These are phyloP conservation scores for Trypanosoma boissoni DNA, from an alignment of 208 protist species.

Conservation along the genomic window DNA sequence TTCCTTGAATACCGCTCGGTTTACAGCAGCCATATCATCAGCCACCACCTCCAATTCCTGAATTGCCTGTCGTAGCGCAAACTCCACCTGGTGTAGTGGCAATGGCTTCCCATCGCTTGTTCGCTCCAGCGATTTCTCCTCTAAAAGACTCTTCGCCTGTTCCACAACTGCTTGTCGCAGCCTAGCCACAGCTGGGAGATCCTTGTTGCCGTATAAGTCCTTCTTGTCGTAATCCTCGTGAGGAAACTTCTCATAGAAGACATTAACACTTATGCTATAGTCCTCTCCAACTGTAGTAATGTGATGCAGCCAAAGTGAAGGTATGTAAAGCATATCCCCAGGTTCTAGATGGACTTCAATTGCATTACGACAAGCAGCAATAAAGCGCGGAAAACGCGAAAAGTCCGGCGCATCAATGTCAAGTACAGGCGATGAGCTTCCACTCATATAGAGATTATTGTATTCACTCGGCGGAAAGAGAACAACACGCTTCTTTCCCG, in stretches of 20 bases:
- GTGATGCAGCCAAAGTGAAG: slow-evolving; percentile 92
- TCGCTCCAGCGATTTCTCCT: slow-evolving; percentile 3
- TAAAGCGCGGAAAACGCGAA: slow-evolving; percentile 74
- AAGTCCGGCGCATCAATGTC: slow-evolving; percentile 79
- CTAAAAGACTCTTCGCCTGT: slow-evolving; percentile 26
- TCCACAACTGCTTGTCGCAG: slow-evolving; percentile 44
- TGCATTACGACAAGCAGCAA: slow-evolving; percentile 66
- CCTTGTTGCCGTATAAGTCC: slow-evolving; percentile 91
- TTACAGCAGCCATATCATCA: slow-evolving; percentile 32
- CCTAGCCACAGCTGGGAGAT: slow-evolving; percentile 52
- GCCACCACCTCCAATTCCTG: slow-evolving; percentile 67
- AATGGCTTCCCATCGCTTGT: slow-evolving; percentile 25
- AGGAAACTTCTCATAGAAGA: slow-evolving; percentile 82
- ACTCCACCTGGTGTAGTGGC: slow-evolving; percentile 52
- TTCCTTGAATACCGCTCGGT: background rate
- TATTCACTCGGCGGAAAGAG: slow-evolving; percentile 87
- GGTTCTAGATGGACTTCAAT: slow-evolving; percentile 75
- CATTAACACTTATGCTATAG: slow-evolving; percentile 85
- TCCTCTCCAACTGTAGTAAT: slow-evolving; percentile 60
- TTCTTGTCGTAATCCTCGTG: slow-evolving; percentile 69
- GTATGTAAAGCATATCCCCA: slow-evolving; percentile 94
- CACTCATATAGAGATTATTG: slow-evolving; percentile 88
- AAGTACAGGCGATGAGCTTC: slow-evolving; percentile 82
- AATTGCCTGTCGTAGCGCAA: slow-evolving; percentile 78
- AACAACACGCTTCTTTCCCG: slow-evolving; percentile 85